A percentile compares a stretch with the other conserved stretches of the same genome.
These are phyloP conservation scores for Coniosporium tulheliwenetii DNA, from an alignment of 2,329 filamentous ascomycete genomes.

Conservation along the genomic window DNA sequence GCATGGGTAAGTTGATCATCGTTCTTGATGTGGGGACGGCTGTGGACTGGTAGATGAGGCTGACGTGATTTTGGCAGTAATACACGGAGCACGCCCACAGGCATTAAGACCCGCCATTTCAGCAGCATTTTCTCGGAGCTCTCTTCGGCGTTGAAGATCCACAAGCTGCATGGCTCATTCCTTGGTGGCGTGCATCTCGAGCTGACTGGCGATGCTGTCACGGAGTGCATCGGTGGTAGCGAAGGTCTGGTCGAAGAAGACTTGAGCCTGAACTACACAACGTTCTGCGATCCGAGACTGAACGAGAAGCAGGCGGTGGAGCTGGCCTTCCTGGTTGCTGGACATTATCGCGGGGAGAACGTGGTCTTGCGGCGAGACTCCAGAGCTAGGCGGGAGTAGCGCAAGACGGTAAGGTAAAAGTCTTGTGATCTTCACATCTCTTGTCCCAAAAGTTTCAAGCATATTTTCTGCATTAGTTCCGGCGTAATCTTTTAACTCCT, in stretches of 20 bases:
- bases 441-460: no score
- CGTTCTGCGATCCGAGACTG: conserved; percentile 84
- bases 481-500: no score
- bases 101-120: conserved; percentile 88
- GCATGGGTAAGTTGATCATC: conserved; percentile 48
- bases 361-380: no score
- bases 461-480: no score
- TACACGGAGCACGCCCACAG: conserved; percentile 48
- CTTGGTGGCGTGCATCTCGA: conserved; percentile 91
- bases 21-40: no score
- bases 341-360: conserved; percentile 43
- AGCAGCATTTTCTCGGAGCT: conserved; percentile 80
- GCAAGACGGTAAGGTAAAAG: no score
- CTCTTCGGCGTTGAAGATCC: conserved; percentile 66
- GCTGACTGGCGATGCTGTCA: conserved; percentile 88
- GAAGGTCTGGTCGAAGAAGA: conserved; percentile 79
- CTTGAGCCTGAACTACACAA: conserved; percentile 79
- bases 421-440: no score
- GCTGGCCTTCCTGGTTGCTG: conserved; percentile 82
- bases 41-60: no score
- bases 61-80: conserved; percentile 23
- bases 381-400: no score
- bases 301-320: conserved; percentile 98
- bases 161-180: conserved; percentile 69
- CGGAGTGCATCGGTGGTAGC: conserved; percentile 85